Conservation (phyloP, 2,329 filamentous ascomycete species). For the Fusarium odoratissimum region DNA sequence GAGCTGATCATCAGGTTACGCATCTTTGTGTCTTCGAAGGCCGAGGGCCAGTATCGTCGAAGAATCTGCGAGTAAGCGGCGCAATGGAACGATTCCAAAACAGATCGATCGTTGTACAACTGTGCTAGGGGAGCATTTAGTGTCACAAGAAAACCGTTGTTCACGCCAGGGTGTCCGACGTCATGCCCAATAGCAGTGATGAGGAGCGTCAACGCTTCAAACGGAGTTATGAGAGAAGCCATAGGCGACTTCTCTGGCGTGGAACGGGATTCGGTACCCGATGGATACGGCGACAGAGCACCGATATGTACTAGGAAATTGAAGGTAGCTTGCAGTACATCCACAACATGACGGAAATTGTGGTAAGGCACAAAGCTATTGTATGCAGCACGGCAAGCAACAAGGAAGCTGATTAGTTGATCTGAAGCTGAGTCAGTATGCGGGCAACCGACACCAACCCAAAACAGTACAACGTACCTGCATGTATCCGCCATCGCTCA, state of each 20-base stretch:
- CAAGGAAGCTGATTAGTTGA: constrained; percentile 84
- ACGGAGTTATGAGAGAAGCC: constrained; percentile 80
- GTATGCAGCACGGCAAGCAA: constrained; percentile 92
- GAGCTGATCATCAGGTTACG: constrained; percentile 94
- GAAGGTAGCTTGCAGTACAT: constrained; percentile 94
- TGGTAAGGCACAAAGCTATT: constrained; percentile 97
- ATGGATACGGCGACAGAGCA: constrained; percentile 74
- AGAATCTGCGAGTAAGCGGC: constrained; percentile 97
- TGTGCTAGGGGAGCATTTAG: constrained; percentile 93
- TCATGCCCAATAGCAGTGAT: constrained; percentile 98
- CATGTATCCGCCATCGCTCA: constrained; percentile 80
- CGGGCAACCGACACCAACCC: constrained; percentile 12
- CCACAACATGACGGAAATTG: constrained; percentile 97
- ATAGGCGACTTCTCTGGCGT: constrained; percentile 69
- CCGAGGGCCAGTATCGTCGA: constrained; percentile 87
- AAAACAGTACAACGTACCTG: constrained; percentile 66
- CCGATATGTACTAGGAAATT: constrained; percentile 87
- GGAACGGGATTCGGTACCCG: constrained; percentile 49
- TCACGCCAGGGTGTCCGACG: constrained; percentile 96
- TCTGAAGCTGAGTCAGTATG: constrained; percentile 65
- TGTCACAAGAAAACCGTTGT: constrained; percentile 94
- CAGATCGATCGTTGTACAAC: constrained; percentile 95
- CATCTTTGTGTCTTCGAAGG: constrained; percentile 82
- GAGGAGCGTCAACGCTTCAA: constrained; percentile 88
- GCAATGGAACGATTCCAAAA: constrained; percentile 97